Evolutionary conservation across 1,139 yeast genomes (phyloP).

Genomic region (Pneumocystis canis): DNA sequence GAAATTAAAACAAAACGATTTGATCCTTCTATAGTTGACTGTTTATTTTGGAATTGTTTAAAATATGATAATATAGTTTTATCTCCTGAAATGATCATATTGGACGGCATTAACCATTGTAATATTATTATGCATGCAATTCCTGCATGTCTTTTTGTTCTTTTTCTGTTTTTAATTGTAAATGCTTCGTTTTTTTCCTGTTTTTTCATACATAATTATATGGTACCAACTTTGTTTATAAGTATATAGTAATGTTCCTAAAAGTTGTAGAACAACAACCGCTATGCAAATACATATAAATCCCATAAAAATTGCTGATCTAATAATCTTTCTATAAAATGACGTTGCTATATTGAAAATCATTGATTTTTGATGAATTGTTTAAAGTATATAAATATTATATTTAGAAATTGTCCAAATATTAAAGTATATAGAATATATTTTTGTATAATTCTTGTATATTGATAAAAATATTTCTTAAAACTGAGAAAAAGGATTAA

Average conservation of each 20-base stretch:
- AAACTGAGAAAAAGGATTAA: neutral
- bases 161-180: neutral
- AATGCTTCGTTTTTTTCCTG: neutral
- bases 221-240: constrained; percentile 7
- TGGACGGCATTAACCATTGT: constrained; percentile 25
- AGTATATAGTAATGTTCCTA: constrained; percentile 8
- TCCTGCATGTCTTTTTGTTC: constrained; percentile 27
- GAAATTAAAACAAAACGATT: constrained; percentile 24
- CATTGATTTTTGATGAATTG: neutral
- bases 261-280: neutral
- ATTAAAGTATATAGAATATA: neutral
- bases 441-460: neutral
- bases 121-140: constrained; percentile 22
- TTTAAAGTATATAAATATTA: neutral
- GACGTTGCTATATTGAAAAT: neutral
- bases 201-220: constrained; percentile 6
- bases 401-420: neutral
- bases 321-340: neutral
- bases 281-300: neutral
- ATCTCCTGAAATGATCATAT: constrained; percentile 25
- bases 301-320: neutral
- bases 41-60: constrained; percentile 17
- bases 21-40: constrained; percentile 21
- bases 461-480: neutral
- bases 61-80: constrained; percentile 20